Evolutionary conservation across 1,284 basidiomycete species (phyloP).

Genomic region (Stygiomarasmius scandens): DNA sequence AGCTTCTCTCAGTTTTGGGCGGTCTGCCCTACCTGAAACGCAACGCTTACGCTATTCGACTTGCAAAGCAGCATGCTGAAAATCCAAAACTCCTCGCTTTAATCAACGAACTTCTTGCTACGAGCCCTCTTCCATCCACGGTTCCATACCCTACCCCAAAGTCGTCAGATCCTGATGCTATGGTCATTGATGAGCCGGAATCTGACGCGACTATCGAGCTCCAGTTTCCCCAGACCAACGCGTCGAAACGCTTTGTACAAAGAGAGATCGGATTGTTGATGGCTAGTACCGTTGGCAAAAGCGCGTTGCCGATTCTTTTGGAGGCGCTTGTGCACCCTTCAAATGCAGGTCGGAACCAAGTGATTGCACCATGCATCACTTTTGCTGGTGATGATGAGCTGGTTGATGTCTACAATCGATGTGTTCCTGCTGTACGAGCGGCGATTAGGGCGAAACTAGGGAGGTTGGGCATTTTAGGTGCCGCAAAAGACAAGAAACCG

Average conservation of each 20-base stretch:
- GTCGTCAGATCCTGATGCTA: background rate
- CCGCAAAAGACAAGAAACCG: background rate
- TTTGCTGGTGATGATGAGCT: constrained; percentile 17
- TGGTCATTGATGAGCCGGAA: constrained; percentile 2
- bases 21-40: constrained; percentile 11
- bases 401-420: constrained; percentile 16
- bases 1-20: background rate
- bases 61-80: constrained; percentile 4
- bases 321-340: constrained; percentile 19
- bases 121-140: constrained; percentile 14
- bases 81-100: constrained; percentile 16
- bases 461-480: background rate
- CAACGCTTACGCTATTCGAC: background rate
- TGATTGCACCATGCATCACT: constrained; percentile 14
- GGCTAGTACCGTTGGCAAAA: constrained; percentile 15
- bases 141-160: constrained; percentile 13
- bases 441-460: constrained; percentile 9
- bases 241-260: constrained; percentile 20
- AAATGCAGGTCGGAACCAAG: constrained; percentile 15
- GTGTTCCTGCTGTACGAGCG: constrained; percentile 19
- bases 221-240: constrained; percentile 20
- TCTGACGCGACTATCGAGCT: constrained; percentile 11
- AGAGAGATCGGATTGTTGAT: constrained; percentile 18
- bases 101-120: constrained; percentile 20
- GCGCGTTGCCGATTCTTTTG: constrained; percentile 17